Evolutionary conservation across 129 eudicot species (phyloP), one percentile per base, ranked within the genome.

Genomic region (Oenanthe sinensis): DNA sequence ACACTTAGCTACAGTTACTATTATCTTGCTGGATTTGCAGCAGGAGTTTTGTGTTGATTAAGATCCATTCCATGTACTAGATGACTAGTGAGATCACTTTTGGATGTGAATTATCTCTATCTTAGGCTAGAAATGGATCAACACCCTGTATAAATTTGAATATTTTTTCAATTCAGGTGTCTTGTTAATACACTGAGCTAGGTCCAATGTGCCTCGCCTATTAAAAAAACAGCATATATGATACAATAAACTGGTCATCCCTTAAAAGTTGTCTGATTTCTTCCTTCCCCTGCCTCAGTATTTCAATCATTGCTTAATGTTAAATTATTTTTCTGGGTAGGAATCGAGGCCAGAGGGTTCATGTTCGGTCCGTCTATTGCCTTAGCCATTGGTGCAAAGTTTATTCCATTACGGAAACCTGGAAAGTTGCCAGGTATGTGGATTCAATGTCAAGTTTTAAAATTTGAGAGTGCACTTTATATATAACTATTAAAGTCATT

Each of bases 261-360:
- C 71, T 12, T 65, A 5, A 19, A 65, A 65, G 40, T 28, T 65
- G 8, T 65, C 20, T 14, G 2, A 12, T 65, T 30, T 28, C 42
- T 65, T 65, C 20, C 17, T 60, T 60, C 4, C 36, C 30, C 13
- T 65, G 3, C 8, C 20, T 12, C 3, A 17, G 40, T 65, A 17
- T 12, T 11, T 4, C 71, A 30, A 28, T 65, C 71, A 65, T 65
- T 47, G 15, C 17, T 0, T 58, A 58, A 55, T 58, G 10, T 22
- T 55, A 20, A 22, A 22, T n/a, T 58, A 22, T 22, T 55, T 20
- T 68, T 36, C n/a, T 72, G 44, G 37, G 36, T 24, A 86, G 90
- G 90, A 82, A 78, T 86, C 71, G 90, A 86, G 81, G 90, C 90
- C 44, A 86, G 90, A 84, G 90, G 90, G 72, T 86, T 86, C 78